Evolutionary conservation across 2,329 filamentous ascomycete genomes (phyloP), one percentile per base, ranked within the genome.

Genomic region (Fusarium tuaranense): DNA sequence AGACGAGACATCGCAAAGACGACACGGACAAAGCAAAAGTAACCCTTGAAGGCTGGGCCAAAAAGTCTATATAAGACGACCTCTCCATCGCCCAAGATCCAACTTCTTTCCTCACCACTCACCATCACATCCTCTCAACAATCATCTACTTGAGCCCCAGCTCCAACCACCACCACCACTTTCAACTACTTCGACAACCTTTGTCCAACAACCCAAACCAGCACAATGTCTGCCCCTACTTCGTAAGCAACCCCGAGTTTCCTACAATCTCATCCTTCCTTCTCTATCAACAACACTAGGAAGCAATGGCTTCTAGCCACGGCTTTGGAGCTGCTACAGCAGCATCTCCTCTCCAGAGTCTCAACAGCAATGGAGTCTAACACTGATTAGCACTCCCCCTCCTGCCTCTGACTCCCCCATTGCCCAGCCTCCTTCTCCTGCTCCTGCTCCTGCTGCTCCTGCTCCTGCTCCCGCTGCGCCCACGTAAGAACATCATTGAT

Each of bases 221-320:
- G 60, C 73, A 75, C 58, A 77, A 75, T 79, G 77, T 79, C 77
- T 79, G 76, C 77, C 69, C 77, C 77, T 63, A 75, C 72, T 46
- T 68, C 70, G 77, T 79, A 79, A 79, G 77, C 61, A 53, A 32
- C 61, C 44, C 44, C 63, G 20, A 41, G 16, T 59, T 55, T 39
- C 51, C 44, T 58, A 48, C 27, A 32, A 30, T 39, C 44, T 51
- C 34, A 36, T 36, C 25, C 3, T 34, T 30, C 39, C 22, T 30
- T 44, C 32, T 34, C 39, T 44, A 14, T n/a, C 48, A 57, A 44
- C 48, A 63, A 34, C 65, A 67, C 53, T 38, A 10, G 53, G n/a
- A 57, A 36, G n/a, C 55, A 20, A 36, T 36, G 53, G 53, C 53
- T 27, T 57, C 53, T 53, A 53, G 51, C 64, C 59, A 63, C 67